Base-by-base conservation (phyloP, 352 stramenopile species). In the Globisporangium megalacanthum region DNA sequence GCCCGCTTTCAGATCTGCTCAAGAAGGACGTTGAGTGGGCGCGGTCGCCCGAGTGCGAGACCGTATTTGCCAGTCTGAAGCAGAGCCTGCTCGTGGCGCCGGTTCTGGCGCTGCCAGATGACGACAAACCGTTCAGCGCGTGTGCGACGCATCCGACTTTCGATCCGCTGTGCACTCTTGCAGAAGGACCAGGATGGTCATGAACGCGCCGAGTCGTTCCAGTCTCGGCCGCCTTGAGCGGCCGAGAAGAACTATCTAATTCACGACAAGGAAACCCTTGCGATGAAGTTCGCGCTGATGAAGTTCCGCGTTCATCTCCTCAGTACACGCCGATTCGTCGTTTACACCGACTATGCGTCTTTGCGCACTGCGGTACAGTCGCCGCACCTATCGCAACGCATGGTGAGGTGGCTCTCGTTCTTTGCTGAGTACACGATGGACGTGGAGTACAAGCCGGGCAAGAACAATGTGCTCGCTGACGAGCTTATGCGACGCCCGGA, bases 361-460 rank as follows among this genome's bases (percentile, higher is more conserved):
- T 31, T 69, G 31, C 47, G 58, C 36, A 66, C 54, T 8, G 49
- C 63, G 29, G 57, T 53, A 1, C 42, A 58, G 37, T 56, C 54
- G 19, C 63, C 52, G 17, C 54, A 57, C 31, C 45, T 70, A 48
- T 62, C 52, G 15, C 49, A 72, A 19, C 54, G 61, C 13, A 72
- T 69, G 65, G 51, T 46, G 9, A 22, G 62, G 13, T 73, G 65
- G 54, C 39, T 72, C 1, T 59, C 62, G 4, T 73, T 69, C 54
- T 73, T 76, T 50, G 39, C 61, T 0, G 60, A 72, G 29, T 68
- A 65, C 53, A 72, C 66, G 35, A 66, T 70, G 17, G 17, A 44
- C 22, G 51, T 68, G 31, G 58, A 73, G 39, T 73, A 70, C 45
- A 69, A 76, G 39, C 54, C 54, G 0, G 61, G 62, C 3, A 42